Evolutionary conservation across 2,329 filamentous ascomycete genomes (phyloP).

Genomic region (Rhexocercosporidium sp.): DNA sequence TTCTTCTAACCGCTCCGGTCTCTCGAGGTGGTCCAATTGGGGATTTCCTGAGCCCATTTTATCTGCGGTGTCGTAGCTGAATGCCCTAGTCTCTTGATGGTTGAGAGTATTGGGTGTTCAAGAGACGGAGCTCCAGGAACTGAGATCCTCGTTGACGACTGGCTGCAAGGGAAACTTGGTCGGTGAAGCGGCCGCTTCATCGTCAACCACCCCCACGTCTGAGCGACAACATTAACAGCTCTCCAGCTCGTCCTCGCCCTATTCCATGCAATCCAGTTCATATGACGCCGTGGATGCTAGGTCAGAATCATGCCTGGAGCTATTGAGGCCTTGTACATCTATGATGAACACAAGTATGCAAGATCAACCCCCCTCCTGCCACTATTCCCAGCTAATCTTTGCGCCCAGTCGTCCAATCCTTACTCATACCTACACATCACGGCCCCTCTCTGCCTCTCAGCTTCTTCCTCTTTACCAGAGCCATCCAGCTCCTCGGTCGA

Average conservation of each 20-base stretch:
- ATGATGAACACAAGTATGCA: slow-evolving; percentile 88
- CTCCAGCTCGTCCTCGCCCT: not conserved
- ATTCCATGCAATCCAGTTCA: slow-evolving; percentile 13
- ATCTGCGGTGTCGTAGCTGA: not conserved
- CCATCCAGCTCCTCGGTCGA: slow-evolving; percentile 80
- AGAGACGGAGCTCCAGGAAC: not conserved
- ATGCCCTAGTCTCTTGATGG: not conserved
- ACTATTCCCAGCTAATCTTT: slow-evolving; percentile 47
- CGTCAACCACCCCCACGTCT: not conserved
- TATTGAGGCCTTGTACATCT: slow-evolving; percentile 96
- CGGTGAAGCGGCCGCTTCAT: slow-evolving; percentile 27
- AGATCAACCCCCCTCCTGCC: slow-evolving; percentile 55
- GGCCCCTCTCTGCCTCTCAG: slow-evolving; percentile 76
- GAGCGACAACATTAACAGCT: not conserved
- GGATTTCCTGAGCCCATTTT: slow-evolving; percentile 20
- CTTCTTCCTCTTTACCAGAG: slow-evolving; percentile 87
- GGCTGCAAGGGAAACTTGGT: not conserved
- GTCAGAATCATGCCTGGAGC: slow-evolving; percentile 73
- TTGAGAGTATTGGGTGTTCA: not conserved
- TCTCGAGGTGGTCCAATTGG: slow-evolving; percentile 30
- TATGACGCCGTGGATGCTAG: slow-evolving; percentile 28
- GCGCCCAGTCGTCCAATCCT: slow-evolving; percentile 75
- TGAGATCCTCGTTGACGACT: too few species aligned
- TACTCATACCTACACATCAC: slow-evolving; percentile 85
- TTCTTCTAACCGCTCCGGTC: slow-evolving; percentile 35